Evolutionary conservation across 306 rosid genomes (phyloP).

Genomic region (Astragalus glycyphyllos): DNA sequence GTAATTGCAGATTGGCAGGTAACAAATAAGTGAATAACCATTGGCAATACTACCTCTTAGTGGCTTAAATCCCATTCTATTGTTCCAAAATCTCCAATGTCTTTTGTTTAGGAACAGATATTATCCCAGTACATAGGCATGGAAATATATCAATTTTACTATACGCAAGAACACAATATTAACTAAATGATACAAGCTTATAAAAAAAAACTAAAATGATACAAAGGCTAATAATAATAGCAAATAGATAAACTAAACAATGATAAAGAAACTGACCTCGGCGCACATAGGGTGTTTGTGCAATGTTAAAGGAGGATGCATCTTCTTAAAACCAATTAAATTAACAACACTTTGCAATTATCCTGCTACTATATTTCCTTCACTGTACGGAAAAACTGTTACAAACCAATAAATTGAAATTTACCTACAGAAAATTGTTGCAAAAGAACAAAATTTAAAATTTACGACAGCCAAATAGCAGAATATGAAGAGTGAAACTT

Average conservation of each 20-base stretch:
- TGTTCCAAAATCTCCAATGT: constrained; percentile 14
- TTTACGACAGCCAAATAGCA: not conserved
- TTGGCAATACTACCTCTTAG: constrained; percentile 2
- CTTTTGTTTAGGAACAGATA: constrained; percentile 17
- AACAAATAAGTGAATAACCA: constrained; percentile 2
- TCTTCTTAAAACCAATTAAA: constrained; percentile 47
- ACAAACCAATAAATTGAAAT: not conserved
- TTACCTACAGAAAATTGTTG: constrained; percentile 14
- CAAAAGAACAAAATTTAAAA: constrained; percentile 29
- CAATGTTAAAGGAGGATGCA: constrained; percentile 95
- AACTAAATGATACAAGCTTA: no score
- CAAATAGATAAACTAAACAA: not conserved
- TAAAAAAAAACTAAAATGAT: not conserved
- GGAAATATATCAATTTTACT: constrained; percentile 9
- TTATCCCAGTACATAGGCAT: constrained; percentile 19
- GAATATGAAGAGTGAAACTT: no score
- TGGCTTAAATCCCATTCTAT: constrained; percentile 17
- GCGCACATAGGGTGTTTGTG: constrained; percentile 97
- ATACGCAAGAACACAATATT: constrained; percentile 12
- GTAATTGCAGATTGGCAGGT: not conserved
- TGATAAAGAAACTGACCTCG: constrained; percentile 67
- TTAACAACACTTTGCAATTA: constrained; percentile 38
- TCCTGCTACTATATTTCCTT: constrained; percentile 20
- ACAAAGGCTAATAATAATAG: not conserved
- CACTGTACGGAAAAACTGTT: not conserved